Conservation (phyloP, 148 eudicot genomes). For the Heliamphora exappendiculata region DNA sequence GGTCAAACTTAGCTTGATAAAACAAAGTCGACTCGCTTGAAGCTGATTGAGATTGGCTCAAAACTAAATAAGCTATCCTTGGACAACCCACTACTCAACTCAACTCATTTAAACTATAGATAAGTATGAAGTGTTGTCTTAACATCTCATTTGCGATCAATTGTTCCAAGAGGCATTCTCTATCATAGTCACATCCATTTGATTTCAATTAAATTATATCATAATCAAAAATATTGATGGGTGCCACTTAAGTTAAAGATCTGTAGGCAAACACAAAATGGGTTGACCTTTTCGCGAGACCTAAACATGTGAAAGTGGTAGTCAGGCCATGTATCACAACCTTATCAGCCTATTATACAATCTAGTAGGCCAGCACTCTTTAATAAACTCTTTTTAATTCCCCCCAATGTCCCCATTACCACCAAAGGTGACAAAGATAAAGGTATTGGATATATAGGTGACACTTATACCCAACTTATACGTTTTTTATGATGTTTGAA, state of each 20-base stretch:
- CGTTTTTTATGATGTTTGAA: too few relatives aligned
- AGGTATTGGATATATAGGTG: too few relatives aligned
- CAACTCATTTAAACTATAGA: background rate
- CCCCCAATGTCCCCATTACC: too few relatives aligned
- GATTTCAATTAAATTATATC: background rate
- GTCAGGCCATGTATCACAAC: background rate
- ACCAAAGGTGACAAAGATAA: too few relatives aligned
- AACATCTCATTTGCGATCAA: background rate
- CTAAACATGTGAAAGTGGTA: background rate
- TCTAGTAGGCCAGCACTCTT: too few relatives aligned
- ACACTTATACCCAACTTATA: too few relatives aligned
- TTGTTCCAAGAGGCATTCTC: background rate
- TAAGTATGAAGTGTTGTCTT: background rate
- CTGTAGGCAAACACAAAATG: background rate
- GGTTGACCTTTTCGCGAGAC: background rate
- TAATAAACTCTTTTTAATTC: too few relatives aligned
- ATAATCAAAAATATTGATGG: background rate
- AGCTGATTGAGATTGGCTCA: background rate
- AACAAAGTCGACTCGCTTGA: background rate
- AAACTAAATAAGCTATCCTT: background rate
- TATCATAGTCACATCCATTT: background rate
- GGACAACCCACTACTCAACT: background rate
- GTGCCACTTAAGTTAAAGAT: background rate
- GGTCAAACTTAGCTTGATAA: background rate
- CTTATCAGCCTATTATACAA: too few relatives aligned